These are phyloP conservation scores for Agaricales sp. DNA, from an alignment of 1,284 basidiomycete species.

Conservation along the genomic window DNA sequence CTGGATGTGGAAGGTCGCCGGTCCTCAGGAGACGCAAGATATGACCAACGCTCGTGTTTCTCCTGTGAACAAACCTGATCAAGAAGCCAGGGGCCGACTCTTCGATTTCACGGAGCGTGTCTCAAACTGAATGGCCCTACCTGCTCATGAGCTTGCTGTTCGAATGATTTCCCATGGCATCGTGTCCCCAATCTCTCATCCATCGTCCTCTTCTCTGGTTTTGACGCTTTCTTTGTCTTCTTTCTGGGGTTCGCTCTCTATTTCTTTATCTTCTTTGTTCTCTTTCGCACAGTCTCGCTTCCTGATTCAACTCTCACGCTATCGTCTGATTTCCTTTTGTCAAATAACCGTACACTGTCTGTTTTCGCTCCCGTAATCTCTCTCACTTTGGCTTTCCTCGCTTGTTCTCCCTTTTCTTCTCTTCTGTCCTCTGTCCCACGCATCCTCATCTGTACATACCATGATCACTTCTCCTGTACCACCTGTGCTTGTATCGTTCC, in stretches of 20 bases:
- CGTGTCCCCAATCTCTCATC: background rate
- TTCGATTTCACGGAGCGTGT: background rate
- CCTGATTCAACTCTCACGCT: background rate
- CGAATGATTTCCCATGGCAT: background rate
- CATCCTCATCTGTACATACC: background rate
- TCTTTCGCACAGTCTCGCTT: background rate
- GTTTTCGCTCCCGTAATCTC: background rate
- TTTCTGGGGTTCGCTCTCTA: background rate
- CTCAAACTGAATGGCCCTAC: background rate
- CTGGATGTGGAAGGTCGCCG: constrained; percentile 48
- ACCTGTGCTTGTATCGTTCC: background rate
- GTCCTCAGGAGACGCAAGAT: background rate
- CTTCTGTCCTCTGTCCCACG: too few species aligned
- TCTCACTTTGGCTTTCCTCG: background rate
- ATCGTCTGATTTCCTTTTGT: background rate
- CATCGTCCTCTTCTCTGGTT: background rate
- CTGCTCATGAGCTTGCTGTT: background rate
- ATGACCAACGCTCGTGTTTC: background rate
- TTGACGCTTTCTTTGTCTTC: background rate
- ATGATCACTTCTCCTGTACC: background rate
- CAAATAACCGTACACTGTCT: background rate
- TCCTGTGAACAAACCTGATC: background rate
- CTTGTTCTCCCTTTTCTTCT: background rate
- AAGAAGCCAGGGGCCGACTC: background rate
- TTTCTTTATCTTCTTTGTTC: background rate